Evolutionary conservation across 352 stramenopile genomes (phyloP), one percentile per base, ranked within the genome.

Genomic region (Phytophthora parvispora): DNA sequence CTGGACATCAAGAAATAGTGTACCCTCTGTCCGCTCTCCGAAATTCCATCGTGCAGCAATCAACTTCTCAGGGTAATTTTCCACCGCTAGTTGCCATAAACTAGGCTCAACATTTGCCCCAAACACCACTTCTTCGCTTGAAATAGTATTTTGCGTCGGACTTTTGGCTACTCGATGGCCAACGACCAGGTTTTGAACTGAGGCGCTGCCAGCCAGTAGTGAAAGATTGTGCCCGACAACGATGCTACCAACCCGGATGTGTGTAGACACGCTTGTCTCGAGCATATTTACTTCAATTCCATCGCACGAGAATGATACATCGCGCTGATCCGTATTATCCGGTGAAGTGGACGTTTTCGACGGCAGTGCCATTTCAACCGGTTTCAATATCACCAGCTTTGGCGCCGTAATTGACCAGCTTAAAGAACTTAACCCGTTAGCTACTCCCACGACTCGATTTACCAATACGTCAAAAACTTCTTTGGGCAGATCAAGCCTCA

Each of bases 31-130:
- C 6, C 29, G 22, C 7, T 78, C 60, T 10, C 69, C 67, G 50
- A 75, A 75, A 49, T 69, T 78, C 88, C 88, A 96, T 10, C 83
- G 69, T 34, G 75, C 79, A 40, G 80, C 80, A 40, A 96, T 47
- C 7, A 94, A 31, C 32, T 90, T 92, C 24, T 94, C 84, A 15
- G 84, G 82, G 36, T 89, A 89, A 27, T 91, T 95, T 16, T 92
- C 84, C 13, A 91, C 77, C 36, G 72, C 67, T 10, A 93, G 43
- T 68, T 94, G 87, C 89, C 89, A 96, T 34, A 88, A 60, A 22
- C 67, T 78, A 59, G 89, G 89, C 45, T 96, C 89, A 16, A 64
- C 75, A 64, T 87, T 81, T 7, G 77, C 81, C 15, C 85, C 89
- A 68, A 94, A 84, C 1, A 96, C 60, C 16, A 95, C 77, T 67